These are phyloP conservation scores for Piromyces sp. DNA, from an alignment of 192 early-diverging fungal species.

Conservation along the genomic window DNA sequence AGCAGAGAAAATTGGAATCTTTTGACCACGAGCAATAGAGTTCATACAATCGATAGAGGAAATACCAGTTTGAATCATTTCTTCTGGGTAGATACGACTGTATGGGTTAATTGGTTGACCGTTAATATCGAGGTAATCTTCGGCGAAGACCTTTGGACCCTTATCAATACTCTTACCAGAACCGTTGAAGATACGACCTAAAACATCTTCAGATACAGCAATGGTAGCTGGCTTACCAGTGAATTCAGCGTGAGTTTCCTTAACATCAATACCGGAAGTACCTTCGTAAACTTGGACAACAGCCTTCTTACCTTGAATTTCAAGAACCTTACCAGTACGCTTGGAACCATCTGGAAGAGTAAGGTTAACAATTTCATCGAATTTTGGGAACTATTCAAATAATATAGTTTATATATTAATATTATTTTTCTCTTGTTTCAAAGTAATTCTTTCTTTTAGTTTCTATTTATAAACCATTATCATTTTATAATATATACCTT, in stretches of 20 bases:
- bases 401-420: too few relatives aligned
- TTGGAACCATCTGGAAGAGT: constrained; percentile 91
- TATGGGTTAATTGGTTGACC: constrained; percentile 98
- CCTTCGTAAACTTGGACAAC: constrained; percentile 95
- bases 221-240: constrained; percentile 89
- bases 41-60: constrained; percentile 99
- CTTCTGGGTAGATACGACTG: constrained; percentile 96
- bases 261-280: constrained; percentile 88
- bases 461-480: too few relatives aligned
- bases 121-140: constrained; percentile 94
- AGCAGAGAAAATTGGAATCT: constrained; percentile 99
- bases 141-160: constrained; percentile 98
- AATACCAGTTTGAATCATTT: constrained; percentile 99
- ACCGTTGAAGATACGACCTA: constrained; percentile 97
- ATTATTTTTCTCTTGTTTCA: background rate
- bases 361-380: constrained; percentile 89
- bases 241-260: constrained; percentile 86
- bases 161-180: constrained; percentile 97
- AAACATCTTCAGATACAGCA: constrained; percentile 97
- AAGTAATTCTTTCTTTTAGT: background rate
- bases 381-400: constrained; percentile 84
- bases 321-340: constrained; percentile 90
- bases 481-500: constrained; percentile 38
- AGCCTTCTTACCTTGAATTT: constrained; percentile 88
- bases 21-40: constrained; percentile 99